Evolutionary conservation across 306 rosid species (phyloP).

Genomic region (Benincasa hispida): DNA sequence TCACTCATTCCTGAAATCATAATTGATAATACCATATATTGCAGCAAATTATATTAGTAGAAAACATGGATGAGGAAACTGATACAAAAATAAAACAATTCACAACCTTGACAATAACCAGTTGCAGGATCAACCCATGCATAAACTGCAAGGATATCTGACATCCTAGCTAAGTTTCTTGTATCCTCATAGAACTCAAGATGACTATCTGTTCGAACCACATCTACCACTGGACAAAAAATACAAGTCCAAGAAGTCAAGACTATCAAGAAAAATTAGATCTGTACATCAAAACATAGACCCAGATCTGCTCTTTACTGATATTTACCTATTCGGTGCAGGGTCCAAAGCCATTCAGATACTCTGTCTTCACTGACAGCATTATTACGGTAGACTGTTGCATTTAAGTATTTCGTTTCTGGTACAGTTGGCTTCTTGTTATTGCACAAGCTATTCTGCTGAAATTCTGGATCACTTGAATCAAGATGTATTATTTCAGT

Average conservation of each 20-base stretch:
- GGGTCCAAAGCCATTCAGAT: slow-evolving; percentile 97
- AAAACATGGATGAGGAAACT: slow-evolving; percentile 11
- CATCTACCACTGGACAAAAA: slow-evolving; percentile 69
- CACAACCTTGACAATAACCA: slow-evolving; percentile 92
- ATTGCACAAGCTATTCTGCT: slow-evolving; percentile 19
- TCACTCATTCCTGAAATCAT: slow-evolving; percentile 85
- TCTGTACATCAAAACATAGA: background rate
- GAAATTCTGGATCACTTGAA: slow-evolving; percentile 28
- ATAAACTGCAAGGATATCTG: slow-evolving; percentile 94
- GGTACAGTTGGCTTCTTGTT: slow-evolving; percentile 48
- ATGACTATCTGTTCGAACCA: slow-evolving; percentile 90
- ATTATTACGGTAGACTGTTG: slow-evolving; percentile 33
- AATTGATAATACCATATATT: slow-evolving; percentile 19
- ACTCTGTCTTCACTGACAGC: slow-evolving; percentile 41
- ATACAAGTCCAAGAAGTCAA: slow-evolving; percentile 16
- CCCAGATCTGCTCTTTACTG: background rate
- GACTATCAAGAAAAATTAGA: slow-evolving; percentile 1
- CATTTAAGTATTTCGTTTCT: slow-evolving; percentile 26
- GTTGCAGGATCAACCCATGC: slow-evolving; percentile 98
- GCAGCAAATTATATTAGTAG: slow-evolving; percentile 9
- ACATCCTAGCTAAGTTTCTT: slow-evolving; percentile 90
- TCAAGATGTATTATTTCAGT: slow-evolving; percentile 40
- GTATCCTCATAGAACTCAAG: slow-evolving; percentile 80
- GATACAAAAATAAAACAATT: background rate
- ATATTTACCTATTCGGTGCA: slow-evolving; percentile 68